phyloP scores from a whole-genome alignment of 768 basidiomycete species.

The Lactarius sp. region DNA sequence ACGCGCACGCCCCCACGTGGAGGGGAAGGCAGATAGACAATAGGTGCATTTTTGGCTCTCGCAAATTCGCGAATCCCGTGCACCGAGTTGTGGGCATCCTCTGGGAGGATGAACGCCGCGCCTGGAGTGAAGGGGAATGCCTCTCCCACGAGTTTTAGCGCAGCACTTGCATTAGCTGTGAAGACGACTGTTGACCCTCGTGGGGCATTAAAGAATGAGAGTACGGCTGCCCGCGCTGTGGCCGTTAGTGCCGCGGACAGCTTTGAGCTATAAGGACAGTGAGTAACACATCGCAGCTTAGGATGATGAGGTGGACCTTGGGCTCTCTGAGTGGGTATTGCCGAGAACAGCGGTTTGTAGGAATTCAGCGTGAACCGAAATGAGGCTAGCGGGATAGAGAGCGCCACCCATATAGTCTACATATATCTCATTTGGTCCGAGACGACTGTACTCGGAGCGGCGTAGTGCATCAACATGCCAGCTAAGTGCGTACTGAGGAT shows the following conservation, averaged over 20 bases:
- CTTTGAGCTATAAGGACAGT: constrained; percentile 48
- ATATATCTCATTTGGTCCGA: constrained; percentile 61
- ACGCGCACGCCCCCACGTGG: constrained; percentile 60
- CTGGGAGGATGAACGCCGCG: constrained; percentile 61
- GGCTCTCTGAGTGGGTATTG: constrained; percentile 81
- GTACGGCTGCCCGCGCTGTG: constrained; percentile 66
- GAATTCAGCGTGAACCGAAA: constrained; percentile 65
- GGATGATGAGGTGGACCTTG: constrained; percentile 46
- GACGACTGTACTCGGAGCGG: constrained; percentile 47
- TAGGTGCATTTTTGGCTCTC: constrained; percentile 45
- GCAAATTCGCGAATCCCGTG: constrained; percentile 79
- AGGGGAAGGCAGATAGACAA: constrained; percentile 62
- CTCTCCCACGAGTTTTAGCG: constrained; percentile 79
- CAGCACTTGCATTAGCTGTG: constrained; percentile 73
- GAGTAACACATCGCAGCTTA: not conserved
- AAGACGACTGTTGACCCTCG: constrained; percentile 77
- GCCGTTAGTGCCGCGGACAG: constrained; percentile 60
- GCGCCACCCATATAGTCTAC: constrained; percentile 87
- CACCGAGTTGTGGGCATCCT: constrained; percentile 81
- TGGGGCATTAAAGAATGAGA: constrained; percentile 73
- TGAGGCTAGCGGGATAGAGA: constrained; percentile 72
- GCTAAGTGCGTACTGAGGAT: constrained; percentile 57
- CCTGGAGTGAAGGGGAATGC: constrained; percentile 62
- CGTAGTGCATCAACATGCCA: constrained; percentile 69
- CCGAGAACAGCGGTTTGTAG: constrained; percentile 63